Conservation (phyloP, 2,329 filamentous ascomycete genomes). For the Penicillium palitans region DNA sequence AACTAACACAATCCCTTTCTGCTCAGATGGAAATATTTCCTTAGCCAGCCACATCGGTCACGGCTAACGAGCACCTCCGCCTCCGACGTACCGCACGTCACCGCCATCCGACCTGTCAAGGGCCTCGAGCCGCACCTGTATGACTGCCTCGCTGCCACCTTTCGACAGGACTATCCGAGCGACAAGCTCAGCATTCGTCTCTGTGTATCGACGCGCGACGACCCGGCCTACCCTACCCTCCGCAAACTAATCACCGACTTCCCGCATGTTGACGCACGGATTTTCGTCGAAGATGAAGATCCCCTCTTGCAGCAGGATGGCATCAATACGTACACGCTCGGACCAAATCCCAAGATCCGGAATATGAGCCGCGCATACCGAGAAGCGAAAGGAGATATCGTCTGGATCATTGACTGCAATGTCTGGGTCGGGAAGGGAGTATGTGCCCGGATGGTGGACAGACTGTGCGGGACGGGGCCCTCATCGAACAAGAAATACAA, state of each 20-base stretch:
- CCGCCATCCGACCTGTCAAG: slow-evolving; percentile 89
- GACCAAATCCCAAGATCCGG: slow-evolving; percentile 96
- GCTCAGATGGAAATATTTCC: slow-evolving; percentile 57
- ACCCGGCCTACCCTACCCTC: slow-evolving; percentile 76
- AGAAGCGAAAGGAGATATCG: slow-evolving; percentile 80
- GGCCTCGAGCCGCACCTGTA: slow-evolving; percentile 87
- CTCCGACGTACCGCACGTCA: slow-evolving; percentile 71
- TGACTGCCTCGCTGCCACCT: slow-evolving; percentile 85
- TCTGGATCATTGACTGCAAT: slow-evolving; percentile 97
- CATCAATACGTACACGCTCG: slow-evolving; percentile 61
- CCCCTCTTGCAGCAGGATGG: slow-evolving; percentile 61
- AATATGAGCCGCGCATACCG: slow-evolving; percentile 94
- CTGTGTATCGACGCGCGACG: slow-evolving; percentile 72
- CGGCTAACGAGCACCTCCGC: slow-evolving; percentile 36
- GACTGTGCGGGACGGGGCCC: slow-evolving; percentile 67
- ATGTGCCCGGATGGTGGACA: slow-evolving; percentile 84
- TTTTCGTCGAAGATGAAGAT: slow-evolving; percentile 83
- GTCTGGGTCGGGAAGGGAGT: slow-evolving; percentile 83
- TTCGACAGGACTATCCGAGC: slow-evolving; percentile 76
- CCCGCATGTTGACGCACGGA: slow-evolving; percentile 65
- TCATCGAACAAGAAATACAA: slow-evolving; percentile 63
- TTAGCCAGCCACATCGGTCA: slow-evolving; percentile 46
- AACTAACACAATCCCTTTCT: slow-evolving; percentile 14
- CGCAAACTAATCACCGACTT: slow-evolving; percentile 72
- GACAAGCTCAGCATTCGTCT: slow-evolving; percentile 77